Percentiles rank a stretch among this genome's conserved stretches.
phyloP scores from a whole-genome alignment of 352 stramenopile species.

The Paralagenidium karlingii region DNA sequence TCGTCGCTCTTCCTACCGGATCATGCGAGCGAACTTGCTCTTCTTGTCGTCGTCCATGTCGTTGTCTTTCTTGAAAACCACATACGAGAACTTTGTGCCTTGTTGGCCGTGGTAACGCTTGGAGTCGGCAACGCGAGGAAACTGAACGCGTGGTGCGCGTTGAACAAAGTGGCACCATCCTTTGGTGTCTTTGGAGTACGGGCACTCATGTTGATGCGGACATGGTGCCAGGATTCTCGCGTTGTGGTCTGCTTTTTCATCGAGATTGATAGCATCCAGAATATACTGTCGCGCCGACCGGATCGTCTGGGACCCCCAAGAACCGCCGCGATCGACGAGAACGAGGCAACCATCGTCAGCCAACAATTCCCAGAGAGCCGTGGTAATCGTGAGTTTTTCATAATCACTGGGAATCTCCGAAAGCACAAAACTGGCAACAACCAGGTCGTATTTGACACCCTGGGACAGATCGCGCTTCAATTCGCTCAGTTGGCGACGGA shows the following conservation, averaged over 20 bases:
- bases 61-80: constrained; percentile 63
- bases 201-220: constrained; percentile 47
- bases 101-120: constrained; percentile 80
- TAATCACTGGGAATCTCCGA: constrained; percentile 77
- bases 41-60: constrained; percentile 9
- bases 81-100: constrained; percentile 80
- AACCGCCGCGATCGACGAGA: constrained; percentile 65
- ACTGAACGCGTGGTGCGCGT: constrained; percentile 54
- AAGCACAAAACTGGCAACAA: constrained; percentile 62
- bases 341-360: constrained; percentile 60
- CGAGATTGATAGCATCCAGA: constrained; percentile 46
- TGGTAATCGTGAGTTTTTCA: constrained; percentile 63
- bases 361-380: constrained; percentile 67
- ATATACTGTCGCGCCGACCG: constrained; percentile 79
- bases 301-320: constrained; percentile 73
- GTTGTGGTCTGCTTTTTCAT: constrained; percentile 14
- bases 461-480: constrained; percentile 62
- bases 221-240: constrained; percentile 59
- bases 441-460: constrained; percentile 63
- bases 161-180: constrained; percentile 86
- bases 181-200: constrained; percentile 42
- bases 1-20: constrained; percentile 25
- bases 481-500: constrained; percentile 55
- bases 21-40: constrained; percentile 31
- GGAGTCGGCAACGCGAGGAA: constrained; percentile 51